Evolutionary conservation across 2,329 filamentous ascomycete species (phyloP).

Genomic region (Xylariaceae sp.): DNA sequence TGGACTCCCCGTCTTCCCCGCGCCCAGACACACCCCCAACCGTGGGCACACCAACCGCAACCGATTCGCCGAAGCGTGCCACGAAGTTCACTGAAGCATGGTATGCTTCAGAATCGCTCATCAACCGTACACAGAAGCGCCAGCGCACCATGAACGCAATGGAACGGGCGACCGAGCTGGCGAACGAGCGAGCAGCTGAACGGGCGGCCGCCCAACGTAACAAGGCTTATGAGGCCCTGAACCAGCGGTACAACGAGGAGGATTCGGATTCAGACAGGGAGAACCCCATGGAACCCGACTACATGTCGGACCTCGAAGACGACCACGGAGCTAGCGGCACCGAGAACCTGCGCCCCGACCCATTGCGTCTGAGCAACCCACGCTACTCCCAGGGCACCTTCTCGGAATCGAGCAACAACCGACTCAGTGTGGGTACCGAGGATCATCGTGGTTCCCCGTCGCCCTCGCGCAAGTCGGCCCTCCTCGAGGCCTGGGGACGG

Average conservation of each 20-base stretch:
- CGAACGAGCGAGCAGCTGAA: neutral
- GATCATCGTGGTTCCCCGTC: conserved; percentile 41
- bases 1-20: conserved; percentile 23
- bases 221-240: conserved; percentile 41
- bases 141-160: conserved; percentile 39
- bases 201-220: conserved; percentile 18
- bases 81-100: conserved; percentile 51
- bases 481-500: conserved; percentile 13
- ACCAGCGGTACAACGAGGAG: conserved; percentile 37
- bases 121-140: conserved; percentile 50
- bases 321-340: conserved; percentile 32
- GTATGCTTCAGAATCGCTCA: conserved; percentile 50
- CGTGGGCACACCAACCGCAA: conserved; percentile 23
- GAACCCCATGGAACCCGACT: conserved; percentile 28
- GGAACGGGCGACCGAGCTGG: conserved; percentile 19
- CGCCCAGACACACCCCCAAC: conserved; percentile 20
- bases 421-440: conserved; percentile 36
- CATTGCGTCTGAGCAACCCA: conserved; percentile 47
- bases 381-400: conserved; percentile 28
- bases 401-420: conserved; percentile 43
- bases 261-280: conserved; percentile 24
- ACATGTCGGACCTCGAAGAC: conserved; percentile 38
- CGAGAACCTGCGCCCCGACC: conserved; percentile 43
- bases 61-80: conserved; percentile 35
- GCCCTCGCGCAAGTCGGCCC: conserved; percentile 14